Percentiles rank a stretch among this genome's conserved stretches.
Evolutionary conservation across 176 grass and related monocot species (phyloP).

Genomic region (Oryza australiensis): DNA sequence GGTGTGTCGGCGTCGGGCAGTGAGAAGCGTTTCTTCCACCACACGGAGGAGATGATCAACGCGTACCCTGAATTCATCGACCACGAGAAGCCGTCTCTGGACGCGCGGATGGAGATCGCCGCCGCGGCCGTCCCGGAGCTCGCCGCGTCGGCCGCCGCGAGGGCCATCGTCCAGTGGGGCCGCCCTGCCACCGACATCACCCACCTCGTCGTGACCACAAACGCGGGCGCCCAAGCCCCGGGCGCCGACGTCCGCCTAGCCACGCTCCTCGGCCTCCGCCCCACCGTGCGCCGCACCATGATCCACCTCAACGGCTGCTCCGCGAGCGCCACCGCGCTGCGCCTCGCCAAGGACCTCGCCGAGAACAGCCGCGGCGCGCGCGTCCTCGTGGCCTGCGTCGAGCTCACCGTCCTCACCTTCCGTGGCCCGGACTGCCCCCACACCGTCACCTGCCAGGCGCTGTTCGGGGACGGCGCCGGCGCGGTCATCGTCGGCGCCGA

Average conservation of each 20-base stretch:
- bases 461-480: conserved; percentile 46
- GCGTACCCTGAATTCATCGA: conserved; percentile 11
- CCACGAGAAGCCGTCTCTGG: conserved; percentile 17
- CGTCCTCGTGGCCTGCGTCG: conserved; percentile 11
- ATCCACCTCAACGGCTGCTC: conserved; percentile 12
- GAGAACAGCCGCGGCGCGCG: conserved; percentile 2
- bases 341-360: conserved; percentile 15
- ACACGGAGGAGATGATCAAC: conserved; percentile 12
- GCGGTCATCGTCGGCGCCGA: conserved; percentile 51
- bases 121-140: conserved; percentile 41
- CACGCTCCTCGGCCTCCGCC: background rate
- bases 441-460: conserved; percentile 23
- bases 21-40: conserved; percentile 34
- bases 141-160: conserved; percentile 30
- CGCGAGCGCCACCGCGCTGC: background rate
- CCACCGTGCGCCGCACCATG: background rate
- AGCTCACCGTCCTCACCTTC: conserved; percentile 34
- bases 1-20: conserved; percentile 17
- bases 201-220: conserved; percentile 47
- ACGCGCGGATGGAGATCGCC: conserved; percentile 32
- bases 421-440: background rate
- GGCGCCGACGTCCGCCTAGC: conserved; percentile 30
- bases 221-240: conserved; percentile 31
- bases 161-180: conserved; percentile 52
- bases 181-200: conserved; percentile 48